A percentile compares a stretch with the other conserved stretches of the same genome.
Conservation (phyloP, 352 stramenopile genomes). For the Elongisporangium undulatum region DNA sequence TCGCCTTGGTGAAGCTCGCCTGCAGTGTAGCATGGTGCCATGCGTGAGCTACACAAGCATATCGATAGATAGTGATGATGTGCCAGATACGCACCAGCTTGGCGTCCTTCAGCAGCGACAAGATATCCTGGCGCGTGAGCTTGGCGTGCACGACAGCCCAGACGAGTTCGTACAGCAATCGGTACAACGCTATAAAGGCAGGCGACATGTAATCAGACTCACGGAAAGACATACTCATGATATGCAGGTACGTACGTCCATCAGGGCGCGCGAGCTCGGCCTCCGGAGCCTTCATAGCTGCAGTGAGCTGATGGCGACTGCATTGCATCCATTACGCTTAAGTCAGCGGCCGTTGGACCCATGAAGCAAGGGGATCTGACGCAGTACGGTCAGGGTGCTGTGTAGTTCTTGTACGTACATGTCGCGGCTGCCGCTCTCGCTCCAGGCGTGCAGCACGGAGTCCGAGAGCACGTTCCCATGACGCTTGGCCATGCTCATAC, state of each 20-base stretch:
- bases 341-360: not conserved
- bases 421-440: conserved; percentile 41
- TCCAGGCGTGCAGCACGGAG: conserved; percentile 48
- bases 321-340: conserved; percentile 7
- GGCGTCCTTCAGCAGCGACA: conserved; percentile 64
- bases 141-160: conserved; percentile 71
- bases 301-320: not conserved
- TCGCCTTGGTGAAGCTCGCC: conserved; percentile 22
- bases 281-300: conserved; percentile 18
- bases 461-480: not conserved
- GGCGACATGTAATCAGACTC: not conserved
- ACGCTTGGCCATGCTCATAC: not conserved
- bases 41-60: not conserved
- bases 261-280: conserved; percentile 34
- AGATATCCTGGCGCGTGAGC: conserved; percentile 61
- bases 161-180: conserved; percentile 74
- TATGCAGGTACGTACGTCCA: conserved; percentile 19
- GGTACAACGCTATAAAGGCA: conserved; percentile 33
- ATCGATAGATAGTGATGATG: no score
- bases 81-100: conserved; percentile 31
- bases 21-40: conserved; percentile 5
- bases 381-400: not conserved
- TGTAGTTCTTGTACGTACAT: conserved; percentile 36
- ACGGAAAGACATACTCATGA: conserved; percentile 15
- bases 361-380: not conserved